A percentile compares a stretch with the other conserved stretches of the same genome.
Evolutionary conservation across 441 rosid species (phyloP).

Genomic region (Flueggea neowawraea): DNA sequence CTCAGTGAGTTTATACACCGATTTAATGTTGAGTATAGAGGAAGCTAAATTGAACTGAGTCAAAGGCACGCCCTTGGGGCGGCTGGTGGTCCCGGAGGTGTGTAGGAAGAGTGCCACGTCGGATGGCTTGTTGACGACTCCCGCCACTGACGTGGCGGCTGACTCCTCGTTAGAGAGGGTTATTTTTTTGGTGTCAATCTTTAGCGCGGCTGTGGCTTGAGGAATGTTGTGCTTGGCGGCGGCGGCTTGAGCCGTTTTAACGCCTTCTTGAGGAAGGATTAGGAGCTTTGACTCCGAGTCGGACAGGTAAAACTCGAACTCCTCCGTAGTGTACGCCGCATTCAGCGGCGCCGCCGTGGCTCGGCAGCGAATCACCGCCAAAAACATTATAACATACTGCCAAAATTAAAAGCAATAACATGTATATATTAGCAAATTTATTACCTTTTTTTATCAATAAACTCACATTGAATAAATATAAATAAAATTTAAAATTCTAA

Average conservation of each 20-base stretch:
- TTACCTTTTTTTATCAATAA: no score
- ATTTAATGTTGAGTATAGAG: slow-evolving; percentile 57
- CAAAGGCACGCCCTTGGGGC: slow-evolving; percentile 85
- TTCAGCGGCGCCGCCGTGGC: slow-evolving; percentile 88
- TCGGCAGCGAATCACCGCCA: slow-evolving; percentile 74
- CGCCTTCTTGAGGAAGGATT: slow-evolving; percentile 50
- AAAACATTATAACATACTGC: slow-evolving; percentile 73
- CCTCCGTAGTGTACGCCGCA: slow-evolving; percentile 76
- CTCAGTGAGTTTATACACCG: slow-evolving; percentile 62
- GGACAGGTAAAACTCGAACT: slow-evolving; percentile 83
- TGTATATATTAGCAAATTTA: no score
- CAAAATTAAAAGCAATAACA: no score
- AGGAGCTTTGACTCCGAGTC: slow-evolving; percentile 83
- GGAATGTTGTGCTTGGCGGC: slow-evolving; percentile 68
- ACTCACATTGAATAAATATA: no score
- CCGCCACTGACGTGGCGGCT: slow-evolving; percentile 2
- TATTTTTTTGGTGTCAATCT: slow-evolving; percentile 31
- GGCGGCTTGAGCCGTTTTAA: slow-evolving; percentile 53
- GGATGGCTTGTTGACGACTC: slow-evolving; percentile 42
- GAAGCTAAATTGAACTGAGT: slow-evolving; percentile 70
- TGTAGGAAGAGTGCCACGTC: slow-evolving; percentile 83
- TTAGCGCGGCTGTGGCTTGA: slow-evolving; percentile 48
- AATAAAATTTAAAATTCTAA: no score
- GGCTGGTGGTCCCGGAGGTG: slow-evolving; percentile 71
- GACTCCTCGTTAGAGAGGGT: slow-evolving; percentile 30